These are phyloP conservation scores for Daldinia caldariorum DNA, from an alignment of 495 filamentous ascomycete genomes.

Conservation along the genomic window DNA sequence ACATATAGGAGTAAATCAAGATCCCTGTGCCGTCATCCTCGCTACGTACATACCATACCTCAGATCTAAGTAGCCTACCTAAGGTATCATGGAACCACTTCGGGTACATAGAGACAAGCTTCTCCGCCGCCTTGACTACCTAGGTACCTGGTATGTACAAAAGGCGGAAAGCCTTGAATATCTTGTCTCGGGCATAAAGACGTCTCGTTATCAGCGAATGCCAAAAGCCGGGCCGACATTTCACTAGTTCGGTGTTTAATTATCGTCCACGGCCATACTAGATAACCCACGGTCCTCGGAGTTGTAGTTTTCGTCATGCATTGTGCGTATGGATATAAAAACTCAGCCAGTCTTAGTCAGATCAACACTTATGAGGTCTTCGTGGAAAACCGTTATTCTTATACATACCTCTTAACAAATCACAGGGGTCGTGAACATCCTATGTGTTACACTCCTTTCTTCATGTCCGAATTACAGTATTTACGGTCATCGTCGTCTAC, in stretches of 20 bases:
- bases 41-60: conserved; percentile 15
- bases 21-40: conserved; percentile 19
- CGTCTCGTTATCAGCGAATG: conserved; percentile 7
- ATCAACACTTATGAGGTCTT: conserved; percentile 15
- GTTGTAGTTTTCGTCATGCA: conserved; percentile 4
- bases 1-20: not conserved
- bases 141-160: not conserved
- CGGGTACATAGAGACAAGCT: conserved; percentile 16
- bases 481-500: conserved; percentile 8
- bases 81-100: not conserved
- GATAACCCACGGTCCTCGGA: not conserved
- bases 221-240: conserved; percentile 18
- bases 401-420: conserved; percentile 26
- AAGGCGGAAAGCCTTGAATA: conserved; percentile 2
- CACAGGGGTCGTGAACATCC: conserved; percentile 17
- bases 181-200: conserved; percentile 24
- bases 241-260: conserved; percentile 8
- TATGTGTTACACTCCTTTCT: conserved; percentile 17
- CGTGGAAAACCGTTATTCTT: conserved; percentile 13
- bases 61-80: conserved; percentile 14
- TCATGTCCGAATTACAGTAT: conserved; percentile 18
- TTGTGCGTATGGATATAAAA: conserved; percentile 4
- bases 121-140: conserved; percentile 16
- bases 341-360: conserved; percentile 34
- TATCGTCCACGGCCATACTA: conserved; percentile 7